Evolutionary conservation across 2,329 filamentous ascomycete species (phyloP).

Genomic region (Penicillium oxalicum): DNA sequence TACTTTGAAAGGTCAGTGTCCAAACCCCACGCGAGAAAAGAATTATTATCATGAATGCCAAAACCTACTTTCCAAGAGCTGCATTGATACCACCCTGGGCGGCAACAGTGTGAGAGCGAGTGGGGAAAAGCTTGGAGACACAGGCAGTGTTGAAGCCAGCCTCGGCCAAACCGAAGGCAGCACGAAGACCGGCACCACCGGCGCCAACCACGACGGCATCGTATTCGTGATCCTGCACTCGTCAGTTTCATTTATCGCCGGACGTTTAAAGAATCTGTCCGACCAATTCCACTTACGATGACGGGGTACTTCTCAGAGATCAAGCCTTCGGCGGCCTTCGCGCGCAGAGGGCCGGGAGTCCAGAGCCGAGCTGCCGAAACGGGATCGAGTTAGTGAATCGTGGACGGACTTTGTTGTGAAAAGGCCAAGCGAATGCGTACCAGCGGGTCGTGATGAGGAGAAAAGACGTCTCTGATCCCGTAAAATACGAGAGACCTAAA

Average conservation of each 20-base stretch:
- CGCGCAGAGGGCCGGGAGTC: slow-evolving; percentile 76
- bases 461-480: slow-evolving; percentile 69
- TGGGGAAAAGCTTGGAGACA: slow-evolving; percentile 59
- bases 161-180: slow-evolving; percentile 59
- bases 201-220: slow-evolving; percentile 82
- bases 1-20: slow-evolving; percentile 50
- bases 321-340: slow-evolving; percentile 85
- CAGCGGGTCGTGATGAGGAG: slow-evolving; percentile 75
- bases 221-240: slow-evolving; percentile 81
- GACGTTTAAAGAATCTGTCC: neutral
- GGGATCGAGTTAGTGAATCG: slow-evolving; percentile 22
- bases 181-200: slow-evolving; percentile 58
- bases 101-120: slow-evolving; percentile 60
- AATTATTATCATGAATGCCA: neutral
- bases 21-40: neutral
- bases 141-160: slow-evolving; percentile 60
- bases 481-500: slow-evolving; percentile 58
- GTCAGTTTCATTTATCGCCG: slow-evolving; percentile 12
- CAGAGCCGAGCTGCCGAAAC: slow-evolving; percentile 67
- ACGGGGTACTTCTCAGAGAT: slow-evolving; percentile 89
- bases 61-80: slow-evolving; percentile 39
- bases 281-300: slow-evolving; percentile 59
- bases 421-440: slow-evolving; percentile 46
- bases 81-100: slow-evolving; percentile 59
- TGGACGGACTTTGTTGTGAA: slow-evolving; percentile 5